These are phyloP conservation scores for Termitomyces eurrhizus DNA, from an alignment of 768 basidiomycete genomes.

Conservation along the genomic window DNA sequence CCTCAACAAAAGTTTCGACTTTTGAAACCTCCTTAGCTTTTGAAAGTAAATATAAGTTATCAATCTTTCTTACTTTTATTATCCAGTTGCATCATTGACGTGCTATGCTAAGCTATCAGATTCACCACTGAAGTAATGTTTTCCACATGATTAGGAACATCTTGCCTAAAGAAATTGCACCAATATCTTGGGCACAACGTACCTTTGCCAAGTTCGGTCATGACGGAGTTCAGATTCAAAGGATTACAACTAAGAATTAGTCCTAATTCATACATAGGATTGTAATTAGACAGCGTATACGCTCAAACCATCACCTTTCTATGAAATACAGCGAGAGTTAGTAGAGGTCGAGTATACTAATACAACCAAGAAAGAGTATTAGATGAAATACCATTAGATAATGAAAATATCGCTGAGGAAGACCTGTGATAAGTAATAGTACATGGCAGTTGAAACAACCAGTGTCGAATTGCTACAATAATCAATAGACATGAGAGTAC, in stretches of 20 bases:
- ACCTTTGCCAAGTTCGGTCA: no score
- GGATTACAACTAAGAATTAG: neutral
- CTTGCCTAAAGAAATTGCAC: neutral
- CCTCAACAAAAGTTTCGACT: constrained; percentile 82
- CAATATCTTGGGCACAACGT: no score
- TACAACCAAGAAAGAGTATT: neutral
- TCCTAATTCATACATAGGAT: neutral
- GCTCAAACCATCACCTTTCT: neutral
- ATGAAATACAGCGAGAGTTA: neutral
- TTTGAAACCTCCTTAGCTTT: constrained; percentile 29
- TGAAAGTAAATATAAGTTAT: neutral
- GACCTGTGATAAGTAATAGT: neutral
- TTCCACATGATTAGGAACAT: neutral
- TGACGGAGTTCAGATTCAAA: neutral
- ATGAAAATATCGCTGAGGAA: neutral
- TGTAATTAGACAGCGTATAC: neutral
- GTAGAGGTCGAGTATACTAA: neutral
- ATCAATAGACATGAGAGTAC: neutral
- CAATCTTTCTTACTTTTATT: no score
- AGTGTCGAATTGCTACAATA: neutral
- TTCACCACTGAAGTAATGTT: no score
- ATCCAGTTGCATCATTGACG: neutral
- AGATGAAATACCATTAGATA: neutral
- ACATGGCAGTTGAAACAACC: neutral
- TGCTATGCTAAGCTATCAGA: neutral